Evolutionary conservation across 2,329 filamentous ascomycete genomes (phyloP), one percentile per base, ranked within the genome.

Genomic region (Verticillium alfalfae): DNA sequence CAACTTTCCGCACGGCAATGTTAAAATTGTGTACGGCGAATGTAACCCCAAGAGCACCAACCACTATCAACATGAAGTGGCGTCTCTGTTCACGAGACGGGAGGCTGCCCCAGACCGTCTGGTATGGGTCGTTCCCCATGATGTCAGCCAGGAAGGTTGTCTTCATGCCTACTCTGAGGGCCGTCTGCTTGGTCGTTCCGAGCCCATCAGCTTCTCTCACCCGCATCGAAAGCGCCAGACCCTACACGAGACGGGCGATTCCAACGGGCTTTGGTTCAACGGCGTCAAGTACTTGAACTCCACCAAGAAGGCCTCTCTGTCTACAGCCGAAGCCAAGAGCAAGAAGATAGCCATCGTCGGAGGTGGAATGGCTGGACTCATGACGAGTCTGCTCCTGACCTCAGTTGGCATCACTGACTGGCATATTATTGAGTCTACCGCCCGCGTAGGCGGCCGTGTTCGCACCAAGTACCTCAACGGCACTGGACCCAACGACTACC

Each of bases 321-420:
- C 78, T 12, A 83, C 82, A 5, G 69, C 76, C 2, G 71, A 77
- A 10, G 80, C 80, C 34, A 88, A 88, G 73, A 75, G 71, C 64
- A 85, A 85, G 68, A 71, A 73, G 36, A 78, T 88, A 62, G 84
- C 79, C 37, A 87, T 88, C 58, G 72, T 87, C 3, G 85, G 85
- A 26, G 85, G 80, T n/a, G 85, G 84, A 10, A 87, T 87, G 82
- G 75, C 81, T 9, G 84, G 85, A 0, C 70, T 88, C 61, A 82
- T 87, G 81, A 86, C 79, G 1, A 77, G 73, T 60, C 70, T 81
- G 9, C 68, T 67, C 77, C 79, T 67, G 75, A 83, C 66, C n/a
- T 75, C 77, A 57, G 72, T 73, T 6, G 84, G 84, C 4, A 76
- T 87, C 58, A 76, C 78, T 55, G 81, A 87, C 67, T 80, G 84